phyloP scores from a whole-genome alignment of 129 eudicot species.

The Chrysanthemum seticuspe region DNA sequence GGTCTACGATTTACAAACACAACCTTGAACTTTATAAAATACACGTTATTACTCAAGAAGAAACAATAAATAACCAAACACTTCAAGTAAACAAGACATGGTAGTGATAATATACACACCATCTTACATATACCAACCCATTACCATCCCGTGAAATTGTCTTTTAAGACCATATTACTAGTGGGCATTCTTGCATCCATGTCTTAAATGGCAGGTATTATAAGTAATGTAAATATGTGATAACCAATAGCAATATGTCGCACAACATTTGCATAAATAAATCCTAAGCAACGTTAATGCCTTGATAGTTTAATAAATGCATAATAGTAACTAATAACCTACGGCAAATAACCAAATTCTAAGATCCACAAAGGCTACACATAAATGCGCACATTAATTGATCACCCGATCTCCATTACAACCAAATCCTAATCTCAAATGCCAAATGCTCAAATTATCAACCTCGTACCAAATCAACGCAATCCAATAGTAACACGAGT shows the following conservation, averaged over 20 bases:
- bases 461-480: not conserved
- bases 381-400: not conserved
- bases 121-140: not conserved
- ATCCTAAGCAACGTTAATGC: slow-evolving; percentile 6
- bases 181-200: not conserved
- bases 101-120: too few relatives aligned
- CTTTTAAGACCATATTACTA: not conserved
- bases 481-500: not conserved
- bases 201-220: not conserved
- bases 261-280: not conserved
- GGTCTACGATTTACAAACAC: not conserved
- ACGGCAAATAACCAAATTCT: not conserved
- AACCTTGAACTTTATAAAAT: too few relatives aligned
- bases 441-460: not conserved
- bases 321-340: not conserved
- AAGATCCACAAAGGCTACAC: too few relatives aligned
- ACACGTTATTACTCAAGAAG: not conserved
- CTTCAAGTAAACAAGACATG: too few relatives aligned
- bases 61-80: not conserved
- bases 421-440: not conserved
- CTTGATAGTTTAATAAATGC: slow-evolving; percentile 7
- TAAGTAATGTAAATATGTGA: not conserved
- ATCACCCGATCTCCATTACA: not conserved
- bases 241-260: too few relatives aligned
- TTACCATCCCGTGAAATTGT: not conserved